phyloP scores from a whole-genome alignment of 306 rosid species.

The Citrullus colocynthis region DNA sequence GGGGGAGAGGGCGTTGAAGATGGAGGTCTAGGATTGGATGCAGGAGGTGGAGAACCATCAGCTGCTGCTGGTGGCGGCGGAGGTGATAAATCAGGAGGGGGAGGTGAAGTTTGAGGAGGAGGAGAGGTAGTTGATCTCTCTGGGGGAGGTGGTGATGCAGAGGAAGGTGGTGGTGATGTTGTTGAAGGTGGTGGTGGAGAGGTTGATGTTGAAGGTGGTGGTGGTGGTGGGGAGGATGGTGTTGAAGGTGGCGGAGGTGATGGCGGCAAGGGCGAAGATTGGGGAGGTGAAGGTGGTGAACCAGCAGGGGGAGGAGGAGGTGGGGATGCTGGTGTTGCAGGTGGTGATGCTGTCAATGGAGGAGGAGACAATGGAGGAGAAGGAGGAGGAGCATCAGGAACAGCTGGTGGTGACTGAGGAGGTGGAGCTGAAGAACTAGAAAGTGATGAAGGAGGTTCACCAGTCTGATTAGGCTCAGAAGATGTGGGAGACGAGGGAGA shows the following conservation, averaged over 20 bases:
- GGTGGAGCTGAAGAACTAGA: constrained; percentile 27
- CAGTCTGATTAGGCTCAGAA: constrained; percentile 18
- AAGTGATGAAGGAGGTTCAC: constrained; percentile 33
- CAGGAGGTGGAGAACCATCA: constrained; percentile 44
- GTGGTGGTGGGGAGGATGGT: constrained; percentile 14
- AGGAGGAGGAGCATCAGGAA: constrained; percentile 29
- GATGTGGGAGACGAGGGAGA: constrained; percentile 30
- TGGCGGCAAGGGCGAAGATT: constrained; percentile 14
- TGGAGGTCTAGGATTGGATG: constrained; percentile 32
- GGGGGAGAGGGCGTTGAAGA: constrained; percentile 37
- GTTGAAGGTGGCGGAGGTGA: constrained; percentile 16
- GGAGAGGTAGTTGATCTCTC: constrained; percentile 16
- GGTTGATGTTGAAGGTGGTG: constrained; percentile 26
- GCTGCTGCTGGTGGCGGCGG: constrained; percentile 29
- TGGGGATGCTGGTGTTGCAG: constrained; percentile 30
- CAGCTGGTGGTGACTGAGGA: constrained; percentile 20
- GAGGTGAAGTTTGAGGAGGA: constrained; percentile 29
- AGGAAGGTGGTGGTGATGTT: constrained; percentile 15
- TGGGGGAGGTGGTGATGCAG: constrained; percentile 17
- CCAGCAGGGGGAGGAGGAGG: constrained; percentile 29
- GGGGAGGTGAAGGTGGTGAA: constrained; percentile 30
- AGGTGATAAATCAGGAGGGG: constrained; percentile 25
- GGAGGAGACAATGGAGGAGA: constrained; percentile 19
- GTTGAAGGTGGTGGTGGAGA: constrained; percentile 25
- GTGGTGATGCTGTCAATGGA: constrained; percentile 22